Conservation (phyloP, 75 land plant species). For the Pinus albicaulis region DNA sequence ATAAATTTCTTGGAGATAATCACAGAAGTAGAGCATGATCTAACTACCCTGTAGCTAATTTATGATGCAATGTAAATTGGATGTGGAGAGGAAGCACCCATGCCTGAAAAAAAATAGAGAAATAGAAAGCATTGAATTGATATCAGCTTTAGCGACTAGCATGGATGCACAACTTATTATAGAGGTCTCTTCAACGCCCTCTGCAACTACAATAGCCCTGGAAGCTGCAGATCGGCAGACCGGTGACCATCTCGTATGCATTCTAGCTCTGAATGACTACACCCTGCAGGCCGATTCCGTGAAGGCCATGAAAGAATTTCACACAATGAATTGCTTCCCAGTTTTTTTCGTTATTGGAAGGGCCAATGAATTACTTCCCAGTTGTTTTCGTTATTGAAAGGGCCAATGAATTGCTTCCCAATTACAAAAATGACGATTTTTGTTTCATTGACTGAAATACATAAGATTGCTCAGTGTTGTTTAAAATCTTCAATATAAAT, state of each 20-base stretch:
- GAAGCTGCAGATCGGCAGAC: conserved; percentile 63
- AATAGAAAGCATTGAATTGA: conserved; percentile 50
- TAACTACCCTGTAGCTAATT: too few relatives aligned
- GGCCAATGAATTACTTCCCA: conserved; percentile 26
- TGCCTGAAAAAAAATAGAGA: conserved; percentile 16
- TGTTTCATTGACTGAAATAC: conserved; percentile 48
- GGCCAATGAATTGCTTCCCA: conserved; percentile 29
- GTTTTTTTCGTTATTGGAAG: conserved; percentile 57
- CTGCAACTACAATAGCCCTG: conserved; percentile 27
- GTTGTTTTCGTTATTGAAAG: conserved; percentile 55
- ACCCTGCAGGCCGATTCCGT: conserved; percentile 18
- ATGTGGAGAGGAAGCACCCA: conserved; percentile 3
- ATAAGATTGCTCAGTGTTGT: conserved; percentile 25
- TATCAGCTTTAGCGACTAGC: conserved; percentile 44
- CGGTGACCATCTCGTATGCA: conserved; percentile 62
- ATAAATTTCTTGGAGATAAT: too few relatives aligned
- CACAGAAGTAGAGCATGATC: too few relatives aligned
- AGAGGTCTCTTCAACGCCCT: conserved; percentile 3
- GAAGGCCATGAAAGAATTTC: conserved; percentile 32
- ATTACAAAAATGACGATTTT: conserved; percentile 46
- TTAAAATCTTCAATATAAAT: conserved; percentile 39
- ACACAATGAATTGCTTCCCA: conserved; percentile 21
- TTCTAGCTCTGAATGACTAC: conserved; percentile 32
- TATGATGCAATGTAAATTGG: conserved; percentile 17
- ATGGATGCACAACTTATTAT: too few relatives aligned